Base-by-base conservation (phyloP, 495 filamentous ascomycete genomes). In the Penicillium lagena region DNA sequence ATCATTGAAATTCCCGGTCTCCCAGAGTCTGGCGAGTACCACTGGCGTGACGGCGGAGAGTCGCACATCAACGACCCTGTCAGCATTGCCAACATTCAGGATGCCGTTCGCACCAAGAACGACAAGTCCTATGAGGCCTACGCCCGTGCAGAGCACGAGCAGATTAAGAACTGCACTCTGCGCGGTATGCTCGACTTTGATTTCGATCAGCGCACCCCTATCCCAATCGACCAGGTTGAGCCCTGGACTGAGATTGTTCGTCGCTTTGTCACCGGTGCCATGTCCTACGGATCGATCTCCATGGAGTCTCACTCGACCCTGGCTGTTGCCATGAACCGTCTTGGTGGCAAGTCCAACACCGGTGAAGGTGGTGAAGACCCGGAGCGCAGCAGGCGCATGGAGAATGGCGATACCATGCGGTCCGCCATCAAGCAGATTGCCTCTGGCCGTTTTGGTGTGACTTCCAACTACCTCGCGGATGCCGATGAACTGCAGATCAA, bases 41-140 rank as follows among this genome's bases (percentile, higher is more conserved):
- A 99, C 68, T 99, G 94, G 94, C 87, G 93, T 68, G 93, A 96
- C 70, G 94, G 94, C 51, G 93, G 93, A 29, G 93, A 99, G 64
- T 78, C 91, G n/a, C 93, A 99, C 64, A 78, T 99, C 67, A 99
- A 99, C 67, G 94, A 99, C 59, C 93, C 93, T 2, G 79, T 81
- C 35, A 87, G 86, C 49, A 96, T 99, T 70, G 93, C 93, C 52
- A 97, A 97, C 68, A 87, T 99, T 40, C 93, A 99, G 64, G 93
- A 99, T 68, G 93, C 93, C 27, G 93, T 97, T 22, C 87, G 93
- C 30, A 90, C 86, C 15, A 99, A 97, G 82, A 97, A 99, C 64
- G 93, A 97, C 80, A 97, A 96, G 70, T 97, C 93, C 0, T 99
- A 99, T 60, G 93, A 97, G 66, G 93, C 93, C 0, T 99, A 99